Evolutionary conservation across 2,329 filamentous ascomycete species (phyloP), one percentile per base, ranked within the genome.

Genomic region (Elsinoe ampelina): DNA sequence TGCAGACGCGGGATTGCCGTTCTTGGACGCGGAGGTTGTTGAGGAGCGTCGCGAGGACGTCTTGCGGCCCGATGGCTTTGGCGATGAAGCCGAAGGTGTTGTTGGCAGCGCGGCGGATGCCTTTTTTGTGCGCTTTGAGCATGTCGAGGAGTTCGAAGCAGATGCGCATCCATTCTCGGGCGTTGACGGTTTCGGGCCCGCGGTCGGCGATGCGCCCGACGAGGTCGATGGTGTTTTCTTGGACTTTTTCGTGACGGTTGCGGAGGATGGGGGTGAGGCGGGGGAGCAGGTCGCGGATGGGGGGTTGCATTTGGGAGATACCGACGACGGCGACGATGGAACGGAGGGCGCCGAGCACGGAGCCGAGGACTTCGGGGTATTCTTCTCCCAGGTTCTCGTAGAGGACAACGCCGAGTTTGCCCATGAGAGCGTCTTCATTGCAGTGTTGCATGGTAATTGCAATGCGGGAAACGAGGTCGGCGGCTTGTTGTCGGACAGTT

Each of bases 81-180:
- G 93, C 93, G 67, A 98, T 98, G 80, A 96, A 98, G 71, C 93
- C 93, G 66, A 98, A 98, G 0, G 93, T 98, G 77, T 98, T 98
- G 81, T 98, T 98, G 65, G 93, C 95, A 19, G 93, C 93, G 71
- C 93, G 86, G 62, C 93, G 87, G 64, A 98, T 98, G 62, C 93
- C 95, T 80, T 98, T 98, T 76, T 98, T 98, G 78, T 98, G 93
- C 5, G 93, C 93, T 74, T 98, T 98, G 66, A 98, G 82, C 93
- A 98, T 98, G 73, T 98, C 93, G 30, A 98, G 83, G 55, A 98
- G 78, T 75, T 98, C 93, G 72, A 98, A 98, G 75, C 93, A 98
- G 70, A 98, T 98, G 70, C 93, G 85, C 95, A 98, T 98, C 93
- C 93, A 98, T 73, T 98, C 93, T 67, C 93, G 83, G 12, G 93